Percentiles rank a stretch among this genome's conserved stretches.
Evolutionary conservation across 129 eudicot genomes (phyloP).

Genomic region (Glebionis coronaria): DNA sequence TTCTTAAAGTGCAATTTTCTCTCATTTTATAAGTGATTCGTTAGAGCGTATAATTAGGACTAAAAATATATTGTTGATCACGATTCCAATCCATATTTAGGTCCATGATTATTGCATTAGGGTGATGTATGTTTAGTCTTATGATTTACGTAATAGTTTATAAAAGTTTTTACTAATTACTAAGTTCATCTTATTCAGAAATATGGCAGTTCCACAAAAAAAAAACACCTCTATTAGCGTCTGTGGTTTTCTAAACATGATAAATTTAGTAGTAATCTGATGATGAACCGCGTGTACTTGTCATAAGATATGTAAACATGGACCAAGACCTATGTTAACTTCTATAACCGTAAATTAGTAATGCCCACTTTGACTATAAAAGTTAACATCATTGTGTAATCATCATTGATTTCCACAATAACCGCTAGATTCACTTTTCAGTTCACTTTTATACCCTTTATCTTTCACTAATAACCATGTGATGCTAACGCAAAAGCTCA

Average conservation of each 20-base stretch:
- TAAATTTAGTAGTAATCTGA: neutral
- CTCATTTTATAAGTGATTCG: too few species aligned
- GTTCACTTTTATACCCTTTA: slow-evolving; percentile 8
- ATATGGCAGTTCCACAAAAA: neutral
- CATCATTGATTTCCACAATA: slow-evolving; percentile 34
- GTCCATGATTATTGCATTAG: neutral
- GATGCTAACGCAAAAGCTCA: slow-evolving; percentile 8
- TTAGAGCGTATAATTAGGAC: neutral
- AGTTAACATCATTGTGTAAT: slow-evolving; percentile 24
- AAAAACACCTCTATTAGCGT: neutral
- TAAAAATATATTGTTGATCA: neutral
- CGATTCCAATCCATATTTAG: neutral
- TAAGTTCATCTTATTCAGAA: neutral
- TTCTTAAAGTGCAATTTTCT: too few species aligned
- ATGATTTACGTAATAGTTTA: too few species aligned
- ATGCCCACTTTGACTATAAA: neutral
- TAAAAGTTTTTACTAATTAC: neutral
- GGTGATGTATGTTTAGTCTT: neutral
- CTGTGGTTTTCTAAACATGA: neutral
- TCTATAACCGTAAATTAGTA: too few species aligned
- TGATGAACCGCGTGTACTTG: neutral
- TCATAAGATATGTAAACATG: neutral
- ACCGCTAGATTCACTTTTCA: slow-evolving; percentile 25
- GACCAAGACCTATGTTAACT: neutral
- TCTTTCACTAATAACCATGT: slow-evolving; percentile 17